Conservation (phyloP, 768 basidiomycete species). For the Paxillus involutus region DNA sequence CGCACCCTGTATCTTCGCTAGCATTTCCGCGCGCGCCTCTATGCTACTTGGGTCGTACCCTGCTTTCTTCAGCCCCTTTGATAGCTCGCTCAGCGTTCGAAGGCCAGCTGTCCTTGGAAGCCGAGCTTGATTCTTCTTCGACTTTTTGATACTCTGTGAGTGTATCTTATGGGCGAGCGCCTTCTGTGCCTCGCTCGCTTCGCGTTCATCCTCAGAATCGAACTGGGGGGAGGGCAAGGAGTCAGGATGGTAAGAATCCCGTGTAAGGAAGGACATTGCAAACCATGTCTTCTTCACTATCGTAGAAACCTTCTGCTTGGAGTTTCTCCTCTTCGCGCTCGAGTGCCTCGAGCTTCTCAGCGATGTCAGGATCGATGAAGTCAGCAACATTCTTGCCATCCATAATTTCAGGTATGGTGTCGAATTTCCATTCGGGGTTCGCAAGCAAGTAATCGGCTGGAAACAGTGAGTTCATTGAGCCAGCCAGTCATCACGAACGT, state of each 20-base stretch:
- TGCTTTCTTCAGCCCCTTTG: conserved; percentile 77
- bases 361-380: conserved; percentile 97
- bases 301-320: conserved; percentile 95
- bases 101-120: conserved; percentile 74
- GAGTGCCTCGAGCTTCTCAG: conserved; percentile 93
- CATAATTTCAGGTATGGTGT: conserved; percentile 97
- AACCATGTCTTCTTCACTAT: conserved; percentile 84
- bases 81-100: conserved; percentile 70
- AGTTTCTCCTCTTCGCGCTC: conserved; percentile 95
- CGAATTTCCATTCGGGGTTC: conserved; percentile 93
- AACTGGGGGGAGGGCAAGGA: conserved; percentile 23
- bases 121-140: conserved; percentile 80
- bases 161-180: conserved; percentile 66
- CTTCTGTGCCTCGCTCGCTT: conserved; percentile 59
- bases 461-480: conserved; percentile 6
- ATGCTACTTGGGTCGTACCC: conserved; percentile 88
- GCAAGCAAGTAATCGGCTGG: conserved; percentile 88
- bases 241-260: background rate
- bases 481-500: background rate
- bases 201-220: conserved; percentile 78
- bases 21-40: conserved; percentile 80
- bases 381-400: conserved; percentile 99
- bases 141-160: conserved; percentile 81
- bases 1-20: conserved; percentile 71
- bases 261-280: conserved; percentile 16